phyloP scores from a whole-genome alignment of 2,329 filamentous ascomycete genomes.

The Aureobasidium sp. region DNA sequence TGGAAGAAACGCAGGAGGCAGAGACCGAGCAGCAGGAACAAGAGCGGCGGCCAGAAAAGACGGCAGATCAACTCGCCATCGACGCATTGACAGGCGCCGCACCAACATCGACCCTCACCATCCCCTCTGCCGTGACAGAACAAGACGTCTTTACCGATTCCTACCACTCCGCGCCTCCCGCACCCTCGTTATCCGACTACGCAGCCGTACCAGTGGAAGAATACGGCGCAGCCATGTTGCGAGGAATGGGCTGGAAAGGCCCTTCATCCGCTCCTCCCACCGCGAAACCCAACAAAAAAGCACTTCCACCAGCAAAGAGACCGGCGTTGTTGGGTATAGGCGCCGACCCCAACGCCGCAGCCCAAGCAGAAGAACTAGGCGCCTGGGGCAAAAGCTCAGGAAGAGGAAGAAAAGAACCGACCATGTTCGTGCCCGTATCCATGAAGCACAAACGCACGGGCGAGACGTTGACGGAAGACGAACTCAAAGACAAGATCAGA shows the following conservation, averaged over 20 bases:
- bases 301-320: conserved; percentile 35
- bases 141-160: conserved; percentile 64
- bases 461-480: conserved; percentile 56
- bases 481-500: conserved; percentile 39
- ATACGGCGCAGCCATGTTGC: conserved; percentile 81
- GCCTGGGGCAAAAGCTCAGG: conserved; percentile 65
- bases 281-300: background rate
- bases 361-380: conserved; percentile 62
- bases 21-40: conserved; percentile 26
- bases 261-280: background rate
- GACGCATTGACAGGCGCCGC: conserved; percentile 39
- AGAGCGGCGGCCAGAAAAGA: conserved; percentile 30
- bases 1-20: conserved; percentile 44
- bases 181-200: conserved; percentile 75
- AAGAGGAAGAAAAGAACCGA: conserved; percentile 45
- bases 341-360: conserved; percentile 65
- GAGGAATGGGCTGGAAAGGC: conserved; percentile 92
- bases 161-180: conserved; percentile 63
- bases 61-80: conserved; percentile 52
- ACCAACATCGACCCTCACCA: conserved; percentile 31
- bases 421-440: conserved; percentile 56
- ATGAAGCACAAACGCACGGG: conserved; percentile 57
- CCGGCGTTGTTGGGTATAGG: conserved; percentile 82
- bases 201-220: conserved; percentile 86
- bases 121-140: conserved; percentile 46